Percentiles rank a stretch among this genome's conserved stretches.
These are phyloP conservation scores for Sergeia podlipaevii DNA, from an alignment of 208 protist genomes.

Conservation along the genomic window DNA sequence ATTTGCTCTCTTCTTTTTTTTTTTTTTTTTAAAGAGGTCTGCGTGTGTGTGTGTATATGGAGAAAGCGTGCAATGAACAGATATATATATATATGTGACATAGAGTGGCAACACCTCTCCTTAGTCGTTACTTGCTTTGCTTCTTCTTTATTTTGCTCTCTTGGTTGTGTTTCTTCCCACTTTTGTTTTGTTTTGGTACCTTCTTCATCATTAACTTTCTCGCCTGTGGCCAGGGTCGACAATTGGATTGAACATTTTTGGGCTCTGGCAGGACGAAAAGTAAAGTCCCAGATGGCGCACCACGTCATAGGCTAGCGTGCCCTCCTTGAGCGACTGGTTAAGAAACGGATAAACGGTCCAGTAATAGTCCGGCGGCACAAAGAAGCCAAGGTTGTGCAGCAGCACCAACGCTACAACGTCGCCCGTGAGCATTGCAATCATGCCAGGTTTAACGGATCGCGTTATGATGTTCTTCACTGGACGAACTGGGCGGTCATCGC, in stretches of 20 bases:
- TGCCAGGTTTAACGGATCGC: slow-evolving; percentile 69
- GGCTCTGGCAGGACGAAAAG: slow-evolving; percentile 33
- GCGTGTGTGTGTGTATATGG: slow-evolving; percentile 1
- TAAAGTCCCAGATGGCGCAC: slow-evolving; percentile 74
- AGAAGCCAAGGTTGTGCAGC: slow-evolving; percentile 72
- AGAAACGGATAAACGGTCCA: slow-evolving; percentile 83
- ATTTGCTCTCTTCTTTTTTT: slow-evolving; percentile 13
- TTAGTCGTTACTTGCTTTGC: no score
- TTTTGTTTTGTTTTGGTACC: neutral
- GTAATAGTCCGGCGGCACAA: slow-evolving; percentile 84
- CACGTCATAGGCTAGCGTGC: slow-evolving; percentile 36
- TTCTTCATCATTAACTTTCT: slow-evolving; percentile 3
- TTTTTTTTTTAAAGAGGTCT: slow-evolving; percentile 9
- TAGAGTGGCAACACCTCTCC: no score
- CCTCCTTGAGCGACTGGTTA: slow-evolving; percentile 37
- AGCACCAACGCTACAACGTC: slow-evolving; percentile 69
- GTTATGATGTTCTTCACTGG: slow-evolving; percentile 78
- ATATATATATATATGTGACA: slow-evolving; percentile 5
- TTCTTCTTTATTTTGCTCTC: neutral
- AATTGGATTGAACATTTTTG: slow-evolving; percentile 65
- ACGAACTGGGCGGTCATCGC: slow-evolving; percentile 46
- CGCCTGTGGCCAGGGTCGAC: slow-evolving; percentile 7
- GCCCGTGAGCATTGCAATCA: slow-evolving; percentile 75
- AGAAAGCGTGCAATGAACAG: neutral
- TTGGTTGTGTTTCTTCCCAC: no score